Evolutionary conservation across 768 basidiomycete genomes (phyloP), one percentile per base, ranked within the genome.

Genomic region (Tylopilus cervinicoccineus): DNA sequence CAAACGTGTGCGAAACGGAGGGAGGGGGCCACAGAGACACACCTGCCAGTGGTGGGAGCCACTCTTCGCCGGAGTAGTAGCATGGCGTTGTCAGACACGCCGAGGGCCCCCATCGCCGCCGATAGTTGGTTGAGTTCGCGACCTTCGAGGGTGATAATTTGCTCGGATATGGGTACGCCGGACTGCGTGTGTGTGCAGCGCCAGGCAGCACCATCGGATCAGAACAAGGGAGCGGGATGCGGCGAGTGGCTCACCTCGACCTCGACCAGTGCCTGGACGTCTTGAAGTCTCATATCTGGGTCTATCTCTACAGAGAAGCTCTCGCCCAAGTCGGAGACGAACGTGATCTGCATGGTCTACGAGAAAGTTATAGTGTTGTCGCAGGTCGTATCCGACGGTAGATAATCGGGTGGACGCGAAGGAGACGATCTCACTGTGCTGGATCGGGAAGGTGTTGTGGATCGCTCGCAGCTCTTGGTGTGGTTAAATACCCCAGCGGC

Each of bases 251-350:
- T 65, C 64, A 93, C 95, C 81, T 97, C 94, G 0, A 86, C 94
- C 69, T 96, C 93, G n/a, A 96, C 76, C 45, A 97, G 74, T 12
- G 91, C 95, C 79, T 87, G 86, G 31, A 97, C 84, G 65, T 94
- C 88, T 73, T 91, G 88, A 24, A 98, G 79, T 66, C 90, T 84
- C 88, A 97, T 93, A 45, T 76, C 78, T 2, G 89, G 79, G 70
- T 93, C 91, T 56, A 96, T 90, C 62, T 97, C 94, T 43, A 95
- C 71, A 33, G 69, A 60, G 56, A 78, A 88, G 2, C 75, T 71
- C 47, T 83, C 73, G 8, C 86, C 87, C 19, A 77, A 53, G 54
- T 89, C 87, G 41, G 73, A 86, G 37, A 81, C 68, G 61, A 90
- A 87, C 2, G 86, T 88, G 47, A 90, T 67, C 57, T 80, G 72